Evolutionary conservation across 306 rosid species (phyloP).

Genomic region (Clitoria ternatea): DNA sequence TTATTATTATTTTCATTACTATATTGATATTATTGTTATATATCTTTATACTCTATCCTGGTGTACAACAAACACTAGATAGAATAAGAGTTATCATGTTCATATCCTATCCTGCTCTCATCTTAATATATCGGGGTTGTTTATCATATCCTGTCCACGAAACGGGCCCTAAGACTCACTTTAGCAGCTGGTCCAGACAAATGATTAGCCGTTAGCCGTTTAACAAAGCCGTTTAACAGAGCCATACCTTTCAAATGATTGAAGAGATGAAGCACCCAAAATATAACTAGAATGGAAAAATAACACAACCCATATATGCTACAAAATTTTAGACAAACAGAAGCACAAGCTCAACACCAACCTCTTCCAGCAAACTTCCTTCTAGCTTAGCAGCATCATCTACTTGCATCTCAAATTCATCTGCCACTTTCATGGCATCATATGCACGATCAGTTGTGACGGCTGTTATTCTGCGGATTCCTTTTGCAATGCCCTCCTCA

Average conservation of each 20-base stretch:
- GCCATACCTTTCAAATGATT: neutral
- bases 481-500: constrained; percentile 98
- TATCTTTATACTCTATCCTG: too few relatives aligned
- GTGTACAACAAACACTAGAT: too few relatives aligned
- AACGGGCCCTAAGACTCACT: neutral
- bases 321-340: neutral
- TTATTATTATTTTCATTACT: too few relatives aligned
- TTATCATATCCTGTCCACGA: too few relatives aligned
- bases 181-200: neutral
- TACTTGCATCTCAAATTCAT: constrained; percentile 77
- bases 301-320: neutral
- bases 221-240: neutral
- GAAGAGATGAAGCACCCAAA: neutral
- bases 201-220: neutral
- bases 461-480: constrained; percentile 91
- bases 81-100: too few relatives aligned
- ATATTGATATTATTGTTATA: too few relatives aligned
- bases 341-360: constrained; percentile 27
- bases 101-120: too few relatives aligned
- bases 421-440: constrained; percentile 58
- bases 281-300: constrained; percentile 6
- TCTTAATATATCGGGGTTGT: too few relatives aligned
- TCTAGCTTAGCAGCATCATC: constrained; percentile 55
- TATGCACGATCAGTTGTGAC: constrained; percentile 76
- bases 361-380: constrained; percentile 87